Evolutionary conservation across 192 early-diverging fungal species (phyloP).

Genomic region (Rhizophagus clarus): DNA sequence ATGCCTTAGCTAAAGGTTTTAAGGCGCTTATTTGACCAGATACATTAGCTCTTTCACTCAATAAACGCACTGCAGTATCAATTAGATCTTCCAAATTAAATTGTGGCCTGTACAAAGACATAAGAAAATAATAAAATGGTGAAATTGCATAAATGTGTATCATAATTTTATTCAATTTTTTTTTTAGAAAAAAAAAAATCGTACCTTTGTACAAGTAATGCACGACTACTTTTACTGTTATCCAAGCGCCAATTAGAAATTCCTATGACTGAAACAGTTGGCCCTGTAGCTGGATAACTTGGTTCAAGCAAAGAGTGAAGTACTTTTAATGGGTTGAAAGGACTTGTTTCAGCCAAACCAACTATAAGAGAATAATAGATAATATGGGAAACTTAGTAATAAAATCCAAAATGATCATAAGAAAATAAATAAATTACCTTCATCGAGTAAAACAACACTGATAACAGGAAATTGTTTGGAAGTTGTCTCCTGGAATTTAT

Average conservation of each 20-base stretch:
- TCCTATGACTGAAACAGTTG: constrained; percentile 13
- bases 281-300: background rate
- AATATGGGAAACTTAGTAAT: too few species aligned
- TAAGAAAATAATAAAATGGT: background rate
- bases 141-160: background rate
- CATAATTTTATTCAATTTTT: too few species aligned
- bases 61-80: background rate
- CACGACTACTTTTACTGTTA: constrained; percentile 30
- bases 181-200: too few species aligned
- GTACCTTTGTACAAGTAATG: constrained; percentile 16
- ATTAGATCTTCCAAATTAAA: background rate
- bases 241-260: constrained; percentile 32
- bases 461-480: constrained; percentile 10
- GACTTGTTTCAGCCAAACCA: constrained; percentile 31
- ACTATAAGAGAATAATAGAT: background rate
- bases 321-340: background rate
- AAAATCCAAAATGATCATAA: too few species aligned
- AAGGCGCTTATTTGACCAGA: background rate
- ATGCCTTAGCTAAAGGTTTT: background rate
- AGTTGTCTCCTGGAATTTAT: constrained; percentile 2
- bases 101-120: background rate
- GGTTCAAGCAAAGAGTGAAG: background rate
- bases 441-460: constrained; percentile 32
- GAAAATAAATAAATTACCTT: background rate
- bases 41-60: background rate